Conservation (phyloP, 1,284 basidiomycete genomes). For the Austroboletus rostrupii region DNA sequence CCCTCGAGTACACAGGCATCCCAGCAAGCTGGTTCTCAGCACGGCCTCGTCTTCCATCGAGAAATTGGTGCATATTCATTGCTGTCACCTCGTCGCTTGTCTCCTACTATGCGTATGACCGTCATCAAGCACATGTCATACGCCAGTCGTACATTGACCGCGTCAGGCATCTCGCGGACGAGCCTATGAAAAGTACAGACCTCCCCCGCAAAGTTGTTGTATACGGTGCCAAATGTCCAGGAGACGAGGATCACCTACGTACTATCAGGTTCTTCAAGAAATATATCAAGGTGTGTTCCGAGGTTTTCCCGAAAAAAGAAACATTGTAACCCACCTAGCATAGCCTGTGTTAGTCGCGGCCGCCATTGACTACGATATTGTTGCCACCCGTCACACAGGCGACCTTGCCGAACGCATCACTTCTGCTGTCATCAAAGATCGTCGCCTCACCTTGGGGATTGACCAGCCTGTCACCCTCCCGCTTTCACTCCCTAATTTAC, state of each 20-base stretch:
- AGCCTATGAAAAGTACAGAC: conserved; percentile 63
- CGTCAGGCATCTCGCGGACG: conserved; percentile 74
- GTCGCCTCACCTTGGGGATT: conserved; percentile 60
- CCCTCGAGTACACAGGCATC: conserved; percentile 64
- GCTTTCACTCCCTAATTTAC: conserved; percentile 55
- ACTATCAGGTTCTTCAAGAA: conserved; percentile 87
- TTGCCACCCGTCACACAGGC: conserved; percentile 81
- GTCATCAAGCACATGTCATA: conserved; percentile 73
- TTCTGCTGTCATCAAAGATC: conserved; percentile 65
- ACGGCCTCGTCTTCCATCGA: conserved; percentile 77
- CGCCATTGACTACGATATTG: conserved; percentile 87
- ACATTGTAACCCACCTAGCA: conserved; percentile 4
- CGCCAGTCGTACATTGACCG: conserved; percentile 75
- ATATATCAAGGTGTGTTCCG: conserved; percentile 83
- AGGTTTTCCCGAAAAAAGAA: conserved; percentile 1
- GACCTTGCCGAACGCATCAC: conserved; percentile 76
- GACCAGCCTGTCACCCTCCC: conserved; percentile 46
- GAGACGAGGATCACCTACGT: conserved; percentile 89
- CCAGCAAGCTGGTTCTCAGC: conserved; percentile 72
- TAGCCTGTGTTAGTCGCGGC: conserved; percentile 94
- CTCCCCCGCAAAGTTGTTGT: conserved; percentile 81
- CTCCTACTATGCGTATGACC: conserved; percentile 83
- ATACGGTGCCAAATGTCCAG: conserved; percentile 88
- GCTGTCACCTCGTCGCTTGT: conserved; percentile 67
- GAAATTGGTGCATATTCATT: conserved; percentile 93